Conservation (phyloP, 139 green algal genomes). For the Picochlorum sp. region DNA sequence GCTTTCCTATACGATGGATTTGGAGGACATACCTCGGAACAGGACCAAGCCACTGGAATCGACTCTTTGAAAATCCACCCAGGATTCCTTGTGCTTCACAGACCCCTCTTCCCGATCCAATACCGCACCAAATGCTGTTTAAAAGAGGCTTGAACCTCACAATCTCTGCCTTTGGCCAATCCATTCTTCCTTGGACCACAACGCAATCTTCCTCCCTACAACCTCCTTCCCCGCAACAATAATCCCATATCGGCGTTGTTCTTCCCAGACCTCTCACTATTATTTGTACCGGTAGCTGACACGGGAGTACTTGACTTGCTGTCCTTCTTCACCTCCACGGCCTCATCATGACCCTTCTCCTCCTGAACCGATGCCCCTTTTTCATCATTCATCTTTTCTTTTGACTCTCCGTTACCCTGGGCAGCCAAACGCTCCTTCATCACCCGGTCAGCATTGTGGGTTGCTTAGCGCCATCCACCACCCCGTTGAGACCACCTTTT, state of each 20-base stretch:
- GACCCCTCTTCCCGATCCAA: slow-evolving; percentile 3
- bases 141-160: slow-evolving; percentile 7
- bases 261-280: neutral
- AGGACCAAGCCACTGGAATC: slow-evolving; percentile 41
- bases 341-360: neutral
- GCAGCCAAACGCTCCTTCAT: too few species aligned
- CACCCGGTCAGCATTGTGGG: too few species aligned
- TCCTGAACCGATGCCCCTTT: too few species aligned
- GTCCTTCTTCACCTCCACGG: neutral
- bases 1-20: slow-evolving; percentile 36
- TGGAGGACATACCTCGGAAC: slow-evolving; percentile 9
- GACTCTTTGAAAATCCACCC: slow-evolving; percentile 33
- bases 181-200: slow-evolving; percentile 21
- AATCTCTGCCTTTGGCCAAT: slow-evolving; percentile 30
- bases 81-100: slow-evolving; percentile 27
- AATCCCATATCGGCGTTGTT: neutral
- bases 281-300: too few species aligned
- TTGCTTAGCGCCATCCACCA: too few species aligned
- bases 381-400: too few species aligned
- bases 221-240: slow-evolving; percentile 31
- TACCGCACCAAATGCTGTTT: slow-evolving; percentile 35
- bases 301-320: neutral
- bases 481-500: too few species aligned
- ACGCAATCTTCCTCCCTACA: slow-evolving; percentile 28
- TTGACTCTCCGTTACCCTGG: too few species aligned